A percentile compares a stretch with the other conserved stretches of the same genome.
These are phyloP conservation scores for Mycena filopes DNA, from an alignment of 768 basidiomycete species.

Conservation along the genomic window DNA sequence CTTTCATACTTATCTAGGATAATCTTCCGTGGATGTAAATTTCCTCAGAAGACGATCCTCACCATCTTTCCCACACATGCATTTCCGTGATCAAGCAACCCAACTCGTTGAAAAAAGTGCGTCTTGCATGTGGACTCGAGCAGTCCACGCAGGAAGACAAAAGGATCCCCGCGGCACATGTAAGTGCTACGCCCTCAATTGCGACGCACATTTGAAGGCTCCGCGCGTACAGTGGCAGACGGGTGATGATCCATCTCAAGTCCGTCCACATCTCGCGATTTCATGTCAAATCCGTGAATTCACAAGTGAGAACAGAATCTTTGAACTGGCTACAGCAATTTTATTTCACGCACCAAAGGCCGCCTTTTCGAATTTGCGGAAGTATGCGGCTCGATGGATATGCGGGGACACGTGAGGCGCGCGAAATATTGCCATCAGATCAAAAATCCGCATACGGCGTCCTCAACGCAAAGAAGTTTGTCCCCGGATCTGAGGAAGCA, in stretches of 20 bases:
- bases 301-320: too few relatives aligned
- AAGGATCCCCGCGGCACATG: neutral
- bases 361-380: too few relatives aligned
- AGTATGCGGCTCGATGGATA: neutral
- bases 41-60: too few relatives aligned
- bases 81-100: neutral
- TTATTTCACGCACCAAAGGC: too few relatives aligned
- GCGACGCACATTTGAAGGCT: slow-evolving; percentile 2
- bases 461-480: neutral
- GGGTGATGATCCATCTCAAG: slow-evolving; percentile 15
- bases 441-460: slow-evolving; percentile 12
- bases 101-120: neutral
- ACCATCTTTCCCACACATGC: slow-evolving; percentile 7
- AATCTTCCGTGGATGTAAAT: too few relatives aligned
- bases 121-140: neutral
- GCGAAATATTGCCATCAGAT: slow-evolving; percentile 15
- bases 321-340: too few relatives aligned
- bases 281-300: neutral
- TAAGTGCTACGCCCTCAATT: slow-evolving; percentile 3
- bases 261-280: neutral
- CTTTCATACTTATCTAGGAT: too few relatives aligned
- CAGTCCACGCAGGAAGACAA: neutral
- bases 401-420: neutral
- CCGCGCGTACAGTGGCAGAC: slow-evolving; percentile 5
- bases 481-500: slow-evolving; percentile 20